Evolutionary conservation across 129 eudicot species (phyloP).

Genomic region (Deinandra increscens): DNA sequence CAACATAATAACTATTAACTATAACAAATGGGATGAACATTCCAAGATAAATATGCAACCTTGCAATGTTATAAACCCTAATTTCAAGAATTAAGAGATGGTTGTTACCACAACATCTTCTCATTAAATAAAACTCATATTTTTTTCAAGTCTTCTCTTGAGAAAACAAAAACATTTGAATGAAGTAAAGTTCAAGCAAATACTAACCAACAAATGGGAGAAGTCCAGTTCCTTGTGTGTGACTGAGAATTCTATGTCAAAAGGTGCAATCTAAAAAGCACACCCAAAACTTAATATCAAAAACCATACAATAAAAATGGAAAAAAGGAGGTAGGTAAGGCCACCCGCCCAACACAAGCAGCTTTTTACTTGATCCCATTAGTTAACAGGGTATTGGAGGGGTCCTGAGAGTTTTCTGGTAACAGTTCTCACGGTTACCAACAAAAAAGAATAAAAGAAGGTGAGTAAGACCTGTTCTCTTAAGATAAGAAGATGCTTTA

Average conservation of each 20-base stretch:
- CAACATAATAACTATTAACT: background rate
- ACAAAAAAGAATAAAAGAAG: background rate
- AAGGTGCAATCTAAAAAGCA: conserved; percentile 84
- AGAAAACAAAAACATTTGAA: background rate
- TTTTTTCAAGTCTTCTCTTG: background rate
- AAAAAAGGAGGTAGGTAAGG: background rate
- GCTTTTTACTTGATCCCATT: too few relatives aligned
- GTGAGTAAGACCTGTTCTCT: conserved; percentile 75
- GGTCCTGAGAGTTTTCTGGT: too few relatives aligned
- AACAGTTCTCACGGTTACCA: too few relatives aligned
- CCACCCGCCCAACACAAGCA: too few relatives aligned
- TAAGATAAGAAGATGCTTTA: conserved; percentile 89
- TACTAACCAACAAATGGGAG: conserved; percentile 93
- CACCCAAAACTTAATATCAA: conserved; percentile 27
- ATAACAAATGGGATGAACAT: background rate
- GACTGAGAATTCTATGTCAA: conserved; percentile 95
- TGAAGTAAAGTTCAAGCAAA: conserved; percentile 7
- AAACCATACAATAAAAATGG: conserved; percentile 8
- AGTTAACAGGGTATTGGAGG: too few relatives aligned
- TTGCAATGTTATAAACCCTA: conserved; percentile 9
- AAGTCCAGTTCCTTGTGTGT: conserved; percentile 98
- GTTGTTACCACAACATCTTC: conserved; percentile 6
- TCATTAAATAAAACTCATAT: background rate
- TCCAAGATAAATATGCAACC: background rate
- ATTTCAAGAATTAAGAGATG: background rate